Percentiles rank a stretch among this genome's conserved stretches.
phyloP scores from a whole-genome alignment of 495 filamentous ascomycete species.

The Podospora sp. region DNA sequence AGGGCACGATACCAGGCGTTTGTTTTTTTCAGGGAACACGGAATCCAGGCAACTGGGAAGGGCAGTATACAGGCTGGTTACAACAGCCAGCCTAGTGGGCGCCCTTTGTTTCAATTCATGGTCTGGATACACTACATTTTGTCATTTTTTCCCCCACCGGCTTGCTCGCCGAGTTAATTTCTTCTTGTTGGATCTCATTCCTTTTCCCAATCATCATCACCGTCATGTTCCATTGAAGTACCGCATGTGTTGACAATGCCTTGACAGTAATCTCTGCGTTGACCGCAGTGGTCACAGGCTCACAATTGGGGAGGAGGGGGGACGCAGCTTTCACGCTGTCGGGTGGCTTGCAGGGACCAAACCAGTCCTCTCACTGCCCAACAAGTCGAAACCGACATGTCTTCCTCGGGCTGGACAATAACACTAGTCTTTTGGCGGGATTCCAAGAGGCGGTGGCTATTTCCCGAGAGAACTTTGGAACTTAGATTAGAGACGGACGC shows the following conservation, averaged over 20 bases:
- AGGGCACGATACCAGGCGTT: conserved; percentile 40
- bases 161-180: conserved; percentile 4
- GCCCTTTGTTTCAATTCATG: conserved; percentile 13
- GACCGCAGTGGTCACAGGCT: background rate
- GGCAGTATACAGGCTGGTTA: background rate
- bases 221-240: background rate
- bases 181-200: background rate
- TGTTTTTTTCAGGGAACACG: conserved; percentile 14
- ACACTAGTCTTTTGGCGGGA: background rate
- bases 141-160: background rate
- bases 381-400: background rate
- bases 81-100: conserved; percentile 1
- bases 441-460: background rate
- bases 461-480: background rate
- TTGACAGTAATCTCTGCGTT: conserved; percentile 10
- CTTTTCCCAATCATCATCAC: background rate
- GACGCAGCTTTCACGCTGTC: background rate
- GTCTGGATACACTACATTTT: conserved; percentile 8
- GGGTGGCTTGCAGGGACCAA: conserved; percentile 2
- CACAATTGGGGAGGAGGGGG: background rate
- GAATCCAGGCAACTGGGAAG: conserved; percentile 33
- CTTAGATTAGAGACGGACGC: background rate
- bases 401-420: background rate
- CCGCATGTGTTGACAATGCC: background rate
- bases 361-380: background rate